Evolutionary conservation across 768 basidiomycete genomes (phyloP), one percentile per base, ranked within the genome.

Genomic region (Kwoniella dejecticola): DNA sequence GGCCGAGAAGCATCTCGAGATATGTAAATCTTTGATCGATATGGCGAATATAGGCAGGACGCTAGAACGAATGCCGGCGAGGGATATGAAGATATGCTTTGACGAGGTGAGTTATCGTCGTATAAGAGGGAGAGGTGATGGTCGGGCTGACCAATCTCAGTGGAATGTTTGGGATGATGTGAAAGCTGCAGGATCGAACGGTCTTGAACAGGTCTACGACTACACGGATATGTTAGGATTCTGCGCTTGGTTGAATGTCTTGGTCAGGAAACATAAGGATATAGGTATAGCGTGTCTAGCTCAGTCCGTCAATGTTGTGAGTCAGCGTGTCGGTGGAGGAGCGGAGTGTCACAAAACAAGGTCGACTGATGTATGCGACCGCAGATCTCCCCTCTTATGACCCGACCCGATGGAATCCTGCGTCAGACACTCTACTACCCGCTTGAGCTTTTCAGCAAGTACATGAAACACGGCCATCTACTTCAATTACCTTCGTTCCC

Each of bases 251-350:
- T 74, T 87, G 53, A 86, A 86, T 68, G 82, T 85, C 4, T 84
- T 87, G 62, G 81, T 86, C 5, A 80, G 85, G 17, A 84, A 87
- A 52, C 83, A 84, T 4, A 83, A 85, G 66, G 79, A 85, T 6
- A 83, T 86, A 44, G 83, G 84, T 62, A 84, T 86, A 48, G 85
- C 85, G 1, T 86, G 85, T 67, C 82, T 86, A 45, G 85, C 86
- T 3, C 86, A 87, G 81, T 83, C 73, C 52, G 83, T 80, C 44
- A 79, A 79, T 57, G 77, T 77, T 2, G 75, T 78, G 47, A 61
- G 76, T 77, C 30, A n/a, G 41, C 53, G 2, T 12, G 19, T 3
- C 33, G 15, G 15, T 15, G 7, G 33, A 7, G 15, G 15, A 24
- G 23, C 4, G 2, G 40, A 38, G n/a, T 12, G 29, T 19, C 15